These are phyloP conservation scores for Tetrahymena thermophila DNA, from an alignment of 73 alveolate genomes.

Conservation along the genomic window DNA sequence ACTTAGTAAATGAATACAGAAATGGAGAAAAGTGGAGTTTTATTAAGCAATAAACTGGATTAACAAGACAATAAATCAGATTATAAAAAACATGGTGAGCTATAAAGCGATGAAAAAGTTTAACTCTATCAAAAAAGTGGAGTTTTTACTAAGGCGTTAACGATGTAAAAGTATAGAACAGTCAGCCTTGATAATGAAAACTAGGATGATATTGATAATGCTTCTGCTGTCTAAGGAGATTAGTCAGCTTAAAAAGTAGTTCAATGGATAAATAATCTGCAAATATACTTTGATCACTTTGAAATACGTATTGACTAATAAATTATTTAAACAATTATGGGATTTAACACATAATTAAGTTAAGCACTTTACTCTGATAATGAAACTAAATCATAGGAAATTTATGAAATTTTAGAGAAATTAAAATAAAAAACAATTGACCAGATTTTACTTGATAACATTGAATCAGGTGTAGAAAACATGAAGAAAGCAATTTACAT, in stretches of 20 bases:
- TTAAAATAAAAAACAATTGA: background rate
- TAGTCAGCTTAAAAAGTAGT: background rate
- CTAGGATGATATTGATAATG: background rate
- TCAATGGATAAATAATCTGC: background rate
- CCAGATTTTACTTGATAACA: background rate
- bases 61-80: background rate
- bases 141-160: background rate
- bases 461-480: background rate
- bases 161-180: background rate
- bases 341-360: background rate
- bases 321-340: background rate
- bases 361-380: background rate
- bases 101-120: background rate
- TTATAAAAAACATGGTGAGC: background rate
- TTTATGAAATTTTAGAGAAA: background rate
- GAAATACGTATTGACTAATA: background rate
- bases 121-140: background rate
- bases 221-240: background rate
- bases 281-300: background rate
- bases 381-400: background rate
- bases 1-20: background rate
- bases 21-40: background rate
- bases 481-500: background rate
- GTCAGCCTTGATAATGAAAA: background rate
- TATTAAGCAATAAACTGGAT: background rate